These are phyloP conservation scores for Hanseniaspora occidentalis DNA, from an alignment of 805 yeast genomes.

Conservation along the genomic window DNA sequence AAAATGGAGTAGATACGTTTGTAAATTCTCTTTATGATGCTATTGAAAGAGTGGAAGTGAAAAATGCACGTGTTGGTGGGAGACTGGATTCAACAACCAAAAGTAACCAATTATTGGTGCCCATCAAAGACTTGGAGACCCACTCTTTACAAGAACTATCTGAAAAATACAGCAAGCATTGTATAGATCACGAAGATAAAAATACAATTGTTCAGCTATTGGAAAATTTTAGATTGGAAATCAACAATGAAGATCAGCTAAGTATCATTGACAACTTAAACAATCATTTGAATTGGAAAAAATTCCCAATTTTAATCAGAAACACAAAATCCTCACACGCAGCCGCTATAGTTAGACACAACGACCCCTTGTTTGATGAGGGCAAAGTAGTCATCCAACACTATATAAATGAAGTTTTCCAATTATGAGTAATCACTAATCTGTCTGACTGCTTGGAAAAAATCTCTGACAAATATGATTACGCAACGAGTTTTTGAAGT, in stretches of 20 bases:
- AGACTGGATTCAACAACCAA: not conserved
- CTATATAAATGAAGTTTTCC: constrained; percentile 38
- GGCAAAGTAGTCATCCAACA: constrained; percentile 60
- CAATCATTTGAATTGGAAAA: constrained; percentile 43
- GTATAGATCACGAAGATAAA: too few relatives aligned
- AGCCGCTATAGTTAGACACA: constrained; percentile 62
- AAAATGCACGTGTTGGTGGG: constrained; percentile 12
- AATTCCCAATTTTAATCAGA: constrained; percentile 58
- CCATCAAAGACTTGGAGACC: not conserved
- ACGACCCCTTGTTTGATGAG: constrained; percentile 44
- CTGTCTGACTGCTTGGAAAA: too few relatives aligned
- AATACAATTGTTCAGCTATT: too few relatives aligned
- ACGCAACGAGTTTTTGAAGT: too few relatives aligned
- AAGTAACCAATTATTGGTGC: not conserved
- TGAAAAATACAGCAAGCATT: too few relatives aligned
- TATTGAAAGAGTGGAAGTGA: constrained; percentile 23
- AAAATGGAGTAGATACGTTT: constrained; percentile 50
- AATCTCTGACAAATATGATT: too few relatives aligned
- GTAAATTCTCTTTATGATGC: constrained; percentile 55
- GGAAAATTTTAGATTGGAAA: not conserved
- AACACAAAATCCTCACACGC: constrained; percentile 64
- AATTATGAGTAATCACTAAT: constrained; percentile 1
- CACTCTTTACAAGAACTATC: not conserved
- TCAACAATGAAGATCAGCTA: constrained; percentile 26
- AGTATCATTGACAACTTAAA: constrained; percentile 47